Evolutionary conservation across 495 filamentous ascomycete species (phyloP), one percentile per base, ranked within the genome.

Genomic region (Pyronema domesticum): DNA sequence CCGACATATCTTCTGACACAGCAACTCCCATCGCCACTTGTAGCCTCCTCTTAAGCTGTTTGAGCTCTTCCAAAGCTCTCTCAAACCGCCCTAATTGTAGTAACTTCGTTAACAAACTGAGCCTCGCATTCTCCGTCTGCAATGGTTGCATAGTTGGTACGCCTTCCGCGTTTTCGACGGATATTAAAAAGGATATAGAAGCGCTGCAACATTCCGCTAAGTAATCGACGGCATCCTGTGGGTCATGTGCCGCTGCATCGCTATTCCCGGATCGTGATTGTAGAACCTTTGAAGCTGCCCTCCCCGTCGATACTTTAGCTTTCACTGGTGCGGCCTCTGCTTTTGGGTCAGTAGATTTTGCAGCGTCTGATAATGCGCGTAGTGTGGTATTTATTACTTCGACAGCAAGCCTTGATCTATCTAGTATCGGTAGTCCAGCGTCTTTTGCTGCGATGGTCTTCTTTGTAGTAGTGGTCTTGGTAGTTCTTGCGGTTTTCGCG

Each of bases 101-200:
- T 14, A 94, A 68, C 58, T 81, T 88, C 40, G 76, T 78, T 19
- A 83, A 71, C 40, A 98, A 71, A 7, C 82, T 78, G 43, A 84
- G 83, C 68, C 86, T 83, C 6, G 85, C 91, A 55, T 79, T 80
- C 62, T 95, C 89, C 3, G 94, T 70, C 58, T 95, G 88, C 49
- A 89, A 69, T 37, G 73, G 76, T 7, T 80, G 78, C 13, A 77
- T 74, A 59, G 68, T 60, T 65, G 62, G 45, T 48, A 62, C 33
- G 53, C 53, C 53, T 58, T 75, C 63, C 47, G 69, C 58, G 33
- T 68, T 62, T 54, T 85, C 76, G 17, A 83, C 52, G 18, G 73
- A 70, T 48, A 85, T 71, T 43, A 96, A 40, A 43, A 40, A 53
- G 3, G 78, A 72, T 64, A 95, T 82, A 9, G 84, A 81, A 19